Evolutionary conservation across 805 yeast species (phyloP), one percentile per base, ranked within the genome.

Genomic region (Wickerhamiella vanderwaltii): DNA sequence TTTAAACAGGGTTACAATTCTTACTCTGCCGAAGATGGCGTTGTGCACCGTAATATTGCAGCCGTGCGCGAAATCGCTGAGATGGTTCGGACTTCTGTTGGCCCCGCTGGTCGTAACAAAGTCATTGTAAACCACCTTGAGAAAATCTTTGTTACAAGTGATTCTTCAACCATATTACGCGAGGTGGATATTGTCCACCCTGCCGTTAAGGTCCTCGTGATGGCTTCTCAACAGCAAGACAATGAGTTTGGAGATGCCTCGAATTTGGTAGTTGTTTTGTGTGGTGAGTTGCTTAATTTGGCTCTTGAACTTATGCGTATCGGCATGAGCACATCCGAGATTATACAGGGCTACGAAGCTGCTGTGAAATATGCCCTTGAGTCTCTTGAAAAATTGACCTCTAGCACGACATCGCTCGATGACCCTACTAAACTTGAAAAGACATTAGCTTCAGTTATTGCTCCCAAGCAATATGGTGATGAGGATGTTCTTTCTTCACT

Each of bases 201-300:
- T 5, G 97, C 95, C 2, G 98, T 91, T 9, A 91, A 88, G 62
- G 75, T 91, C 35, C 72, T 91, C 48, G 91, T 88, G 43, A 86
- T 86, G 96, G 94, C 97, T 16, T 77, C 94, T 11, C 83, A 88
- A 59, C 98, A 91, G 66, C 98, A 91, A 65, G 95, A 91, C 60
- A 73, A 76, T 52, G 98, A 88, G 67, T 81, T 88, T 85, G 98
- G 98, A 46, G 98, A 91, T 63, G 84, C 83, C 55, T 83, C 96
- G 18, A 91, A 88, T 62, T 72, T 87, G 48, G 97, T 91, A 31
- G 72, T 91, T 51, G 75, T 88, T 28, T 71, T 91, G 47, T 95
- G 96, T 19, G 97, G 97, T 43, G 97, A 91, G 60, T 66, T 91
- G 44, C 71, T 91, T 49, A 79, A 76, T 55, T 75, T 82, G 52